A percentile compares a stretch with the other conserved stretches of the same genome.
These are phyloP conservation scores for Moniliophthora roreri DNA, from an alignment of 1,284 basidiomycete genomes.

Conservation along the genomic window DNA sequence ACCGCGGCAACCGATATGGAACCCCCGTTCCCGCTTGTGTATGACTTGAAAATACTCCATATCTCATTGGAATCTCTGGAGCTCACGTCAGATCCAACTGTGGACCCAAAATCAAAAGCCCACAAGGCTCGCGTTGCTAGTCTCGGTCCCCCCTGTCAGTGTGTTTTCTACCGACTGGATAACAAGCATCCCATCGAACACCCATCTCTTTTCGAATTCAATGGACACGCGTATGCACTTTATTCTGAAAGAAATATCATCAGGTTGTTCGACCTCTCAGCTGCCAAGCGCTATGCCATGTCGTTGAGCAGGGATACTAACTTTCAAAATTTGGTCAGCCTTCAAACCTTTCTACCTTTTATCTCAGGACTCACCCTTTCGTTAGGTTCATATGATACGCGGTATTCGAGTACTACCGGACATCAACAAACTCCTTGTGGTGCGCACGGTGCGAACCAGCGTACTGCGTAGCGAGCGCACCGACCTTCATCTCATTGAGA, in stretches of 20 bases:
- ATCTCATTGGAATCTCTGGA: slow-evolving; percentile 52
- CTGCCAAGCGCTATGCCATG: slow-evolving; percentile 18
- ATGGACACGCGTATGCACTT: slow-evolving; percentile 44
- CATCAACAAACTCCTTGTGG: slow-evolving; percentile 54
- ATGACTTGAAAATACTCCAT: slow-evolving; percentile 49
- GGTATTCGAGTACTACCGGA: slow-evolving; percentile 54
- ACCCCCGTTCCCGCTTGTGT: slow-evolving; percentile 45
- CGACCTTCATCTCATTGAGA: slow-evolving; percentile 27
- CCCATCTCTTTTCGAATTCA: slow-evolving; percentile 44
- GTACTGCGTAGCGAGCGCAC: slow-evolving; percentile 15
- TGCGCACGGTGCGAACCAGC: slow-evolving; percentile 40
- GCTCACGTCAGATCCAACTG: slow-evolving; percentile 44
- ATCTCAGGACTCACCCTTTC: slow-evolving; percentile 6
- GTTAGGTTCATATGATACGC: slow-evolving; percentile 44
- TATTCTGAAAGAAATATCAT: slow-evolving; percentile 44
- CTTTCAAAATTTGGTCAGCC: slow-evolving; percentile 20
- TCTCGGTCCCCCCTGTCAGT: slow-evolving; percentile 41
- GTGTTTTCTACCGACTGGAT: slow-evolving; percentile 35
- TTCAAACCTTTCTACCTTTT: slow-evolving; percentile 16
- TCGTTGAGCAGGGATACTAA: slow-evolving; percentile 18
- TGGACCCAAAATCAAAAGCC: slow-evolving; percentile 38
- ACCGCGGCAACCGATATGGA: slow-evolving; percentile 46
- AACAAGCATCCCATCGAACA: slow-evolving; percentile 39
- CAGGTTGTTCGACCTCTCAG: slow-evolving; percentile 43
- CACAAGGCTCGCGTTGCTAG: slow-evolving; percentile 35